phyloP scores from a whole-genome alignment of 1,139 yeast species.

The Geotrichum aggregatum region DNA sequence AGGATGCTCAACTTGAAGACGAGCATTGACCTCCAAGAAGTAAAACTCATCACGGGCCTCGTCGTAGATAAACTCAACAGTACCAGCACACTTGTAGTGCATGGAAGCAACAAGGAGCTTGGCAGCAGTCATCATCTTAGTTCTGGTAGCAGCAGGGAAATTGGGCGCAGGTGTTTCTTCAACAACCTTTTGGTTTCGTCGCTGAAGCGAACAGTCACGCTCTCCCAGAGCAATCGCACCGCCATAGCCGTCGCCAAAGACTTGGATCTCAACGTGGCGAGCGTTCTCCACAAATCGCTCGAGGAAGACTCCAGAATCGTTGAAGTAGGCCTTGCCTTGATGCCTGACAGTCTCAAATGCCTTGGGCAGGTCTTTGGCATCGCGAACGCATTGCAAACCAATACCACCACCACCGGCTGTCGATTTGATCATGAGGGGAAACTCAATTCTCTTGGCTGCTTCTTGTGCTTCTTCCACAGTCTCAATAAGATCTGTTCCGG shows the following conservation, averaged over 20 bases:
- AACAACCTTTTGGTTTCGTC: constrained; percentile 92
- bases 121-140: constrained; percentile 74
- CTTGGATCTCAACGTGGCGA: constrained; percentile 93
- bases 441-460: constrained; percentile 73
- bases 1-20: constrained; percentile 97
- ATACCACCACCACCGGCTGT: constrained; percentile 99
- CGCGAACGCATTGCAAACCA: constrained; percentile 89
- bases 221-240: constrained; percentile 91
- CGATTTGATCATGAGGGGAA: constrained; percentile 93
- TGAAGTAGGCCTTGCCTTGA: constrained; percentile 88
- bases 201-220: constrained; percentile 94
- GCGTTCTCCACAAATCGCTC: constrained; percentile 92
- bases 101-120: constrained; percentile 73
- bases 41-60: constrained; percentile 80
- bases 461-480: constrained; percentile 67
- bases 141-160: constrained; percentile 73
- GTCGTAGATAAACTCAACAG: constrained; percentile 93
- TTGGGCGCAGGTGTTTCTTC: constrained; percentile 98
- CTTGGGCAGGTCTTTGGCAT: constrained; percentile 69
- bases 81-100: constrained; percentile 94
- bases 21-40: constrained; percentile 92
- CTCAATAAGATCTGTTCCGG: constrained; percentile 81
- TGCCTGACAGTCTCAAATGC: constrained; percentile 89
- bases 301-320: constrained; percentile 90
- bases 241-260: constrained; percentile 93